Percentiles rank a stretch among this genome's conserved stretches.
phyloP scores from a whole-genome alignment of 2,329 filamentous ascomycete species.

The Sordariomycetes sp. region DNA sequence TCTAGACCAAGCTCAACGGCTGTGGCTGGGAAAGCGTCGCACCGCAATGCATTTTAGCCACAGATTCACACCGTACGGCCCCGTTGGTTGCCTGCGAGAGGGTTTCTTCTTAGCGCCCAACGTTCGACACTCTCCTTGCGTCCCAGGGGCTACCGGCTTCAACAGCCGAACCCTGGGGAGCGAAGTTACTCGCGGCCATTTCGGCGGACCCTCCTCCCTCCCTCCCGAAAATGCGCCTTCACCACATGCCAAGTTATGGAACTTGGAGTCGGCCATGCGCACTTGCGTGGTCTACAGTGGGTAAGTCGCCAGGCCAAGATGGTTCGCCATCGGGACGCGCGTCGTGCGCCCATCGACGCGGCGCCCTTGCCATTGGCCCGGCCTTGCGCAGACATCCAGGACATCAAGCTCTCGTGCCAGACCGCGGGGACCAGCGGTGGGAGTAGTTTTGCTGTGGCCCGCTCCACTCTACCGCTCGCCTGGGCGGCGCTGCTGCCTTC shows the following conservation, averaged over 20 bases:
- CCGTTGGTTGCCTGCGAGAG: too few species aligned
- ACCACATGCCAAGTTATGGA: not conserved
- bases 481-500: not conserved
- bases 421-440: too few species aligned
- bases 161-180: not conserved
- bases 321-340: not conserved
- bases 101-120: not conserved
- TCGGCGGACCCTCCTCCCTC: not conserved
- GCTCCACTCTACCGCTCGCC: too few species aligned
- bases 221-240: not conserved
- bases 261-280: not conserved
- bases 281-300: not conserved
- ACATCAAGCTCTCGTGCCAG: not conserved
- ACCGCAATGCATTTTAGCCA: too few species aligned
- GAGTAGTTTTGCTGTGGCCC: too few species aligned
- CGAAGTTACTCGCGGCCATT: not conserved
- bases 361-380: not conserved
- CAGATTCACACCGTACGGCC: too few species aligned
- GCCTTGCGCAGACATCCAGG: not conserved
- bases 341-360: not conserved
- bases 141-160: not conserved
- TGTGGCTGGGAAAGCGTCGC: too few species aligned
- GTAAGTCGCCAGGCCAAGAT: not conserved
- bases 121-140: not conserved
- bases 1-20: too few species aligned